Base-by-base conservation (phyloP, 1,139 yeast species). In the Sugiyamaella pinicola region DNA sequence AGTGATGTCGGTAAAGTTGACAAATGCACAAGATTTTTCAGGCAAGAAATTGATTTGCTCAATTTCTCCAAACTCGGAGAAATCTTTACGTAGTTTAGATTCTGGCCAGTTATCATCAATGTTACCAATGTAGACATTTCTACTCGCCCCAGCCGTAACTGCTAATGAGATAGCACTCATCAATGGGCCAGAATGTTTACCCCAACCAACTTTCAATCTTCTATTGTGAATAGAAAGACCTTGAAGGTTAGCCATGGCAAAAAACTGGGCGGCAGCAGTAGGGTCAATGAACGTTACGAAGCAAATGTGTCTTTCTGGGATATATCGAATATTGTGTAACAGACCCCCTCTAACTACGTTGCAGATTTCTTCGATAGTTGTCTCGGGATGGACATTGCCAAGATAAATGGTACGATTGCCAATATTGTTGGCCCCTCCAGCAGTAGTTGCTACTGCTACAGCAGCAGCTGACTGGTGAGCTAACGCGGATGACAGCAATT, bases 291-390 rank as follows among this genome's bases (percentile, higher is more conserved):
- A 93, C 2, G 97, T 90, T 49, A 93, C 84, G 69, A 91, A 93
- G 67, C 98, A 91, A 51, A 90, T 90, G 64, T 85, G 95, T 63
- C 90, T 82, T 58, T 87, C 93, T 53, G 84, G 82, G 55, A 91
- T 79, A 61, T 83, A 83, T 35, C 74, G 65, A 43, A 74, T 70
- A 34, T 70, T 67, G 74, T 86, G 96, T 56, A 93, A 74, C 47
- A 88, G 75, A 2, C 99, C 99, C 40, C 98, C 98, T 61, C 98
- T 81, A 28, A 93, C 91, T 41, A 85, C 89, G 67, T 93, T 93
- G 74, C 98, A 93, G 49, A 93, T 84, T 65, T 93, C 98, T 71
- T 91, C 97, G 34, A 86, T 82, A 9, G 90, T 84, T 7, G 95
- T 85, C 53, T 85, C 91, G 53, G 85, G 87, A 60, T 91, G 95